Percentiles rank a stretch among this genome's conserved stretches.
phyloP scores from a whole-genome alignment of 2,329 filamentous ascomycete species.

The Calcarisporium arbuscula region DNA sequence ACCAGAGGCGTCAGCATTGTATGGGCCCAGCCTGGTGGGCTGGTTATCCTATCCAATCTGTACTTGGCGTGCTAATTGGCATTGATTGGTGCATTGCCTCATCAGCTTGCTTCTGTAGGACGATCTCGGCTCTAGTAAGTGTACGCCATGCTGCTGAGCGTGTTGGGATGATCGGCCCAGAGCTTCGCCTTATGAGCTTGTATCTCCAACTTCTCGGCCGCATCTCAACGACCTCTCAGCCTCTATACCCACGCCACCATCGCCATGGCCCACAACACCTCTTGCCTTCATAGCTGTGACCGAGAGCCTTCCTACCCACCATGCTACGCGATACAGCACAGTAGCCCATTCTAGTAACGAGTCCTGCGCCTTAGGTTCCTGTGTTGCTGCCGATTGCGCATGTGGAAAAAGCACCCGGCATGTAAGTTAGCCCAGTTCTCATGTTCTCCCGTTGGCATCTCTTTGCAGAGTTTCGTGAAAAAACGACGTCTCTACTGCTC shows the following conservation, averaged over 20 bases:
- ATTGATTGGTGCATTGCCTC: no score
- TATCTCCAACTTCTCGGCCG: slow-evolving; percentile 9
- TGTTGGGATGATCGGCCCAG: slow-evolving; percentile 11
- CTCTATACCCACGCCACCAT: slow-evolving; percentile 8
- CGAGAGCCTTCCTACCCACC: slow-evolving; percentile 10
- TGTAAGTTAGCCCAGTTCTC: slow-evolving; percentile 15
- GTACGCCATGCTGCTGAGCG: background rate
- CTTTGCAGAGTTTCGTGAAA: slow-evolving; percentile 10
- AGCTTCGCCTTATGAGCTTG: slow-evolving; percentile 7
- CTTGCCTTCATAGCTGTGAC: slow-evolving; percentile 11
- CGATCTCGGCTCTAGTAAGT: no score
- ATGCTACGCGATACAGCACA: slow-evolving; percentile 14
- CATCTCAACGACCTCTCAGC: slow-evolving; percentile 6
- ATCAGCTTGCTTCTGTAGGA: no score
- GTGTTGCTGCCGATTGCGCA: slow-evolving; percentile 10
- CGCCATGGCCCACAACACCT: slow-evolving; percentile 4
- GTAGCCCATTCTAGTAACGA: slow-evolving; percentile 12
- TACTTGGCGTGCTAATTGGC: no score
- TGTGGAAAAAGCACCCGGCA: slow-evolving; percentile 16
- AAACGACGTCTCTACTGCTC: slow-evolving; percentile 10
- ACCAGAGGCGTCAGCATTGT: no score
- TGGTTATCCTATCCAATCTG: no score
- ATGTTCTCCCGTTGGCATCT: slow-evolving; percentile 13
- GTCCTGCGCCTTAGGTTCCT: slow-evolving; percentile 9
- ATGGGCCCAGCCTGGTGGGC: no score